These are phyloP conservation scores for Panaeolus papilionaceus DNA, from an alignment of 768 basidiomycete species.

Conservation along the genomic window DNA sequence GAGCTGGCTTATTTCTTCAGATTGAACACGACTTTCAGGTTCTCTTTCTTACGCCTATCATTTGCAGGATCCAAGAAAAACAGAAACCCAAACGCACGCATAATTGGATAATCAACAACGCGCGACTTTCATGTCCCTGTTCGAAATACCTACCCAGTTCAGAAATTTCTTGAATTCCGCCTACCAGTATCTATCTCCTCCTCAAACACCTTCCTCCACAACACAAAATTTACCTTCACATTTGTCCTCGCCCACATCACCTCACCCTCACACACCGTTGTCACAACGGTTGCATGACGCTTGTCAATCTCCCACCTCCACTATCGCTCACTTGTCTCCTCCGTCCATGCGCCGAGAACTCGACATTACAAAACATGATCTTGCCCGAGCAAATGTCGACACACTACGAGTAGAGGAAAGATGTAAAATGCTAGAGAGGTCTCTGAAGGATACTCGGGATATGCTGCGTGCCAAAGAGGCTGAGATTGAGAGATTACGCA, in stretches of 20 bases:
- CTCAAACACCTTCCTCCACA: conserved; percentile 9
- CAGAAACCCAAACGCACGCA: conserved; percentile 13
- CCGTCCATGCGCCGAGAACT: conserved; percentile 61
- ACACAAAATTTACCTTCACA: neutral
- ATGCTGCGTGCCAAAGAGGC: conserved; percentile 60
- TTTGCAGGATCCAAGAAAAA: conserved; percentile 15
- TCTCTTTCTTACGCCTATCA: conserved; percentile 11
- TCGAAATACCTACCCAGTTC: conserved; percentile 37
- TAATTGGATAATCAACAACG: conserved; percentile 14
- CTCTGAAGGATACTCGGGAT: conserved; percentile 69
- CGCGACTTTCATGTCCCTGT: conserved; percentile 34
- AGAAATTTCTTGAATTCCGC: conserved; percentile 57
- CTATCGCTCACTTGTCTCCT: conserved; percentile 46
- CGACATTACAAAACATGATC: conserved; percentile 60
- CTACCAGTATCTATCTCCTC: conserved; percentile 61
- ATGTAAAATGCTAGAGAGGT: conserved; percentile 65
- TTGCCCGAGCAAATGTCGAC: conserved; percentile 59
- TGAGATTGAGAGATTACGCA: conserved; percentile 62
- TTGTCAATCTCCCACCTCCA: conserved; percentile 50
- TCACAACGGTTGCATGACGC: conserved; percentile 54
- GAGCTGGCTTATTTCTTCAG: conserved; percentile 13
- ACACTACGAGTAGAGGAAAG: conserved; percentile 64
- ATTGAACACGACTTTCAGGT: conserved; percentile 14
- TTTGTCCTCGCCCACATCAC: conserved; percentile 34
- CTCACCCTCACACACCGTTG: conserved; percentile 41